Base-by-base conservation (phyloP, 441 rosid genomes). In the Croton setiger region DNA sequence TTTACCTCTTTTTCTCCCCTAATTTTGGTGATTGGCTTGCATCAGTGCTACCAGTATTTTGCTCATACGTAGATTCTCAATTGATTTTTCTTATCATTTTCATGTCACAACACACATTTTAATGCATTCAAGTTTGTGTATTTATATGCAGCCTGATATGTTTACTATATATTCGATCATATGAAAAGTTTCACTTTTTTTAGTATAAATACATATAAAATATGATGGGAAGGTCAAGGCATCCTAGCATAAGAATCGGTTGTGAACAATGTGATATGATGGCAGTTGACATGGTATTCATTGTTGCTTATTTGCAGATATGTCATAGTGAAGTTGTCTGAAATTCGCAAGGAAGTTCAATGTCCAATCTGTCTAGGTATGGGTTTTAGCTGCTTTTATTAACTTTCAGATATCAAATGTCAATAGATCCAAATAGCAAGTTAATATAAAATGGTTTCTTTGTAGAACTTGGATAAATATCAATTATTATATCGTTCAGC, bases 331-430 rank as follows among this genome's bases (percentile, higher is more conserved):
- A 84, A 82, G 66, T 65, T 85, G 71, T 72, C 90, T 15, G 85
- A 86, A 45, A 76, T 86, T 54, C 96, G 89, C 47, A 88, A 86
- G 76, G 88, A 85, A 77, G 90, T 90, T 45, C 90, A 90, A 64
- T 90, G 96, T 70, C 93, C 94, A 60, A 88, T 90, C 72, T 90
- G 96, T 74, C 76, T 88, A 69, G 96, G 96, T 88, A 80, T 21
- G 79, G 65, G 66, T 58, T 70, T 73, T 56, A 11, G 60, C 21
- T 62, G 51, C 65, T 71, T 69, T 17, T 59, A 41, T 51, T 60
- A 13, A 44, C 57, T 56, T 66, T 54, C 39, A 63, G 57, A 57
- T 27, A 27, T 27, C 31, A 27, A 27, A 27, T 62, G 35, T 53
- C 33, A 48, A 39, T 15, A 33, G 4, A 60, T 69, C 39, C 57